A percentile compares a stretch with the other conserved stretches of the same genome.
Conservation (phyloP, 257 asterid genomes). For the Echites panduratus region DNA sequence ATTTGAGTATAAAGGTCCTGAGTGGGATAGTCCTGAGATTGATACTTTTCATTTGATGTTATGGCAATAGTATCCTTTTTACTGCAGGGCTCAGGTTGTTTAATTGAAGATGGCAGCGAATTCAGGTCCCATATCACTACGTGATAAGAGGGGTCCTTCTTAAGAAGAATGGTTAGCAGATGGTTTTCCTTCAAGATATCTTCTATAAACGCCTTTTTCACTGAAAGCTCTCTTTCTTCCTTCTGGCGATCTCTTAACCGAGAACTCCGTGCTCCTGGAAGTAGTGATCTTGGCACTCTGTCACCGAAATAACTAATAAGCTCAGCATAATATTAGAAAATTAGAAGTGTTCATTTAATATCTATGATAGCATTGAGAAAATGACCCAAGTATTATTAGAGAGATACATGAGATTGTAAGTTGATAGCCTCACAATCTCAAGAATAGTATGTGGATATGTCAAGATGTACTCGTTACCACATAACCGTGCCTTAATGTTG, state of each 20-base stretch:
- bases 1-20: slow-evolving; percentile 42
- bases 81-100: slow-evolving; percentile 46
- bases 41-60: slow-evolving; percentile 33
- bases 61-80: slow-evolving; percentile 24
- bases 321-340: neutral
- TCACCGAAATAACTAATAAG: slow-evolving; percentile 28
- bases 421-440: neutral
- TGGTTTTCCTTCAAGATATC: slow-evolving; percentile 75
- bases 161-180: slow-evolving; percentile 48
- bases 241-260: slow-evolving; percentile 81
- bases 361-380: neutral
- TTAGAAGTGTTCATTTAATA: neutral
- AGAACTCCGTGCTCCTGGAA: slow-evolving; percentile 88
- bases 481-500: neutral
- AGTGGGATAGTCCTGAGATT: slow-evolving; percentile 24
- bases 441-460: neutral
- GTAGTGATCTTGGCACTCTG: slow-evolving; percentile 94
- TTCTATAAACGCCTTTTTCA: slow-evolving; percentile 78
- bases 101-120: slow-evolving; percentile 59
- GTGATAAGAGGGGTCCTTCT: slow-evolving; percentile 45
- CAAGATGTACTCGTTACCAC: neutral
- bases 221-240: slow-evolving; percentile 84
- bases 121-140: slow-evolving; percentile 75
- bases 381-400: neutral
- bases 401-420: neutral